A percentile compares a stretch with the other conserved stretches of the same genome.
Evolutionary conservation across 1,139 yeast genomes (phyloP).

Genomic region (Candida mesenterica): DNA sequence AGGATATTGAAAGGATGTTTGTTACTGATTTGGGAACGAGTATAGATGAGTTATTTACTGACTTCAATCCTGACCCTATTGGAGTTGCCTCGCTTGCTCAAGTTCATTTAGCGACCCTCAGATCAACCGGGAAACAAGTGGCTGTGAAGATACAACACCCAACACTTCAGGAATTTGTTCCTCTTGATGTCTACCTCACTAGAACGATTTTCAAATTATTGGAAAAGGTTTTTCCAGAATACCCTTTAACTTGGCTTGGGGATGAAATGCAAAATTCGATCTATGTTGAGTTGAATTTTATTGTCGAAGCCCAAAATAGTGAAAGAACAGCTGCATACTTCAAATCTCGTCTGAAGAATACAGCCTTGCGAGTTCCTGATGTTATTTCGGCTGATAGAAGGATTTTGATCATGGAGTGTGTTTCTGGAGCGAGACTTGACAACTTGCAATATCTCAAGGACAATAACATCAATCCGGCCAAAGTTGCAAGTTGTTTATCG

Average conservation of each 20-base stretch:
- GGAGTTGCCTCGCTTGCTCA: slow-evolving; percentile 98
- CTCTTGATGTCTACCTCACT: slow-evolving; percentile 81
- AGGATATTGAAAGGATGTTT: slow-evolving; percentile 68
- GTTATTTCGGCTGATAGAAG: slow-evolving; percentile 67
- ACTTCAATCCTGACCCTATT: slow-evolving; percentile 71
- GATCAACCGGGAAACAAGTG: slow-evolving; percentile 63
- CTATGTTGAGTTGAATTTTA: slow-evolving; percentile 83
- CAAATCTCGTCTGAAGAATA: slow-evolving; percentile 47
- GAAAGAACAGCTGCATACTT: slow-evolving; percentile 66
- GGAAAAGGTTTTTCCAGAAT: slow-evolving; percentile 84
- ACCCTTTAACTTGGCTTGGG: slow-evolving; percentile 89
- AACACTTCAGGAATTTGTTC: slow-evolving; percentile 79
- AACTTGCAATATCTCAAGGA: slow-evolving; percentile 61
- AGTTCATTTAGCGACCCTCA: slow-evolving; percentile 77
- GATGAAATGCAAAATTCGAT: slow-evolving; percentile 87
- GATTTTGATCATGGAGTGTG: slow-evolving; percentile 83
- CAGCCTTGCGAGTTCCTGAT: slow-evolving; percentile 80
- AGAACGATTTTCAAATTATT: slow-evolving; percentile 71
- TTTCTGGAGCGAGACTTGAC: slow-evolving; percentile 81
- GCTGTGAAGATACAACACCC: slow-evolving; percentile 98
- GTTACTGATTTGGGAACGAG: slow-evolving; percentile 59
- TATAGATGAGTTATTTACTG: slow-evolving; percentile 63
- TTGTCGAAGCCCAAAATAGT: slow-evolving; percentile 84
- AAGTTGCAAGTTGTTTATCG: slow-evolving; percentile 81
- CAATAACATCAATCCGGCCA: slow-evolving; percentile 66